Base-by-base conservation (phyloP, 139 green algal species). In the Coelastrella sp. region DNA sequence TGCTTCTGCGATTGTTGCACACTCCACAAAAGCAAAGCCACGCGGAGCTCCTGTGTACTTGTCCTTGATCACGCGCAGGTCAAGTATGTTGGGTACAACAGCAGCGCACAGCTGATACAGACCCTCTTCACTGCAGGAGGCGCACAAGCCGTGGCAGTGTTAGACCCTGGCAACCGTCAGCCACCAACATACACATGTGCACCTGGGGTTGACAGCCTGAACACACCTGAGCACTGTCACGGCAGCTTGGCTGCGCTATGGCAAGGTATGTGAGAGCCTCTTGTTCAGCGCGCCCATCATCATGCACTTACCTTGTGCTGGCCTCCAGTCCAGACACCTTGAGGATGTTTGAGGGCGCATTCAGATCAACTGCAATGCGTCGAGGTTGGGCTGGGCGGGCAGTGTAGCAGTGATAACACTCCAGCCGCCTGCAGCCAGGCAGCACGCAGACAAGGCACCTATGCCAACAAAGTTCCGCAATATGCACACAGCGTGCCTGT, bases 341-440 rank as follows among this genome's bases (percentile, higher is more conserved):
- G 58, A 97, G 90, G 17, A 97, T 92, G 92, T 82, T 68, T 8
- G 93, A 96, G 57, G 95, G 95, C 11, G 70, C 91, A 22, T 95
- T 91, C 10, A 86, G 78, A 8, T 93, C 91, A 0, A 61, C 57
- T 6, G 70, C 79, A 5, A 96, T 85, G 8, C 91, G 90, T 49
- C 84, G 86, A 5, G 94, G 88, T 25, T 94, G 89, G 11, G 90
- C 81, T 8, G 93, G 91, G 6, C 94, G 90, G 3, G 84, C 78
- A 11, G 90, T 91, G 70, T 85, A 95, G 93, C 96, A 97, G 82
- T 97, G 94, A 90, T 96, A 96, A 91, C 96, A 97, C 82, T 97
- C 96, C 27, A 92, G n/a, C 61, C 96, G 94, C 91, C 95, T 97
- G 93, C 65, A 84, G 24, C 17, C 24, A 49, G n/a, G 19, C 24